Evolutionary conservation across 1,284 basidiomycete genomes (phyloP).

Genomic region (Pyrrhoderma noxium): DNA sequence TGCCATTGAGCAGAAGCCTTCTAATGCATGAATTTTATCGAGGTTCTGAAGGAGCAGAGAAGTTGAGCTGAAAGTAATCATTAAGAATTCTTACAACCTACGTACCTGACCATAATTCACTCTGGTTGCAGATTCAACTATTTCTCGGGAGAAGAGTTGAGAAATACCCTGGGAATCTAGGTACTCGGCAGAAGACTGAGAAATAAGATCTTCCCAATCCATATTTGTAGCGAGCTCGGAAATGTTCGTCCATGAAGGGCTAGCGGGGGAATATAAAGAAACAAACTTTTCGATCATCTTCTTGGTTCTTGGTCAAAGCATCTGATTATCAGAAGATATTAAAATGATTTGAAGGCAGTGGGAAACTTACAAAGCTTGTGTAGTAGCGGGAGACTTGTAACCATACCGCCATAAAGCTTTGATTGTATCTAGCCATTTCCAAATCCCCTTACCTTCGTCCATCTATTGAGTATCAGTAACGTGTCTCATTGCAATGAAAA

Average conservation of each 20-base stretch:
- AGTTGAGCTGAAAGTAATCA: not conserved
- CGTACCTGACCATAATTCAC: constrained; percentile 84
- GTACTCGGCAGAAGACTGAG: constrained; percentile 53
- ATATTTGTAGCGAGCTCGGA: constrained; percentile 46
- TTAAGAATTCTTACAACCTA: not conserved
- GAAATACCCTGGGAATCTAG: constrained; percentile 51
- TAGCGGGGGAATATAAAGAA: constrained; percentile 50
- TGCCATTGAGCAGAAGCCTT: constrained; percentile 69
- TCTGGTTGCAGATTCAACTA: constrained; percentile 78
- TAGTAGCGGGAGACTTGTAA: constrained; percentile 53
- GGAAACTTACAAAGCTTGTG: constrained; percentile 48
- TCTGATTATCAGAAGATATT: constrained; percentile 1
- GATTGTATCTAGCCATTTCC: constrained; percentile 65
- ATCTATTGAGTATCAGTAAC: constrained; percentile 20
- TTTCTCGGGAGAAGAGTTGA: constrained; percentile 60
- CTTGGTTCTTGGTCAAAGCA: constrained; percentile 41
- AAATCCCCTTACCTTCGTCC: constrained; percentile 42
- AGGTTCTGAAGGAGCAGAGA: constrained; percentile 42
- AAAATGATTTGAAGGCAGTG: not conserved
- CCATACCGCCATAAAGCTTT: constrained; percentile 82
- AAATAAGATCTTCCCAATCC: constrained; percentile 45
- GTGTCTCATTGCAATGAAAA: not conserved
- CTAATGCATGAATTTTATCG: constrained; percentile 74
- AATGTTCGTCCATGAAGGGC: constrained; percentile 62
- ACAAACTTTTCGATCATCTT: constrained; percentile 49